phyloP scores from a whole-genome alignment of 495 filamentous ascomycete genomes.

The Aspergillus saccharolyticus region DNA sequence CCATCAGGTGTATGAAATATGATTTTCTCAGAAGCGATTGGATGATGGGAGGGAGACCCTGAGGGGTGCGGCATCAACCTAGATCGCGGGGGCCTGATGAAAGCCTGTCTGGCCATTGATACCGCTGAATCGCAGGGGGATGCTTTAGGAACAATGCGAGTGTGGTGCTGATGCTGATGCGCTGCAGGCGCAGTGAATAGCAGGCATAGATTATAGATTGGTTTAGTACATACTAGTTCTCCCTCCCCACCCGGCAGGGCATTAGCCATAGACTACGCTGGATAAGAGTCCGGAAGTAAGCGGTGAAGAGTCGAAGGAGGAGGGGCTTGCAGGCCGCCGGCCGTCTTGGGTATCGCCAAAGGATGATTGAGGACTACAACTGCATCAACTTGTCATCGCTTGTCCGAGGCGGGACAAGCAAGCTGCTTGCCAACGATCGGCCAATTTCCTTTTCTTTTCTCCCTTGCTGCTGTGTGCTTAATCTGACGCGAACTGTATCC shows the following conservation, averaged over 20 bases:
- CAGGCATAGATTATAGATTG: too few species aligned
- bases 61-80: slow-evolving; percentile 5
- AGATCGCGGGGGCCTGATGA: slow-evolving; percentile 2
- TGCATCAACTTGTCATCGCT: background rate
- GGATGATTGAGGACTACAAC: background rate
- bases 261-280: slow-evolving; percentile 1
- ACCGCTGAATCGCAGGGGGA: slow-evolving; percentile 13
- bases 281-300: slow-evolving; percentile 15
- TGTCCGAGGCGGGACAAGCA: slow-evolving; percentile 3
- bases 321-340: slow-evolving; percentile 13
- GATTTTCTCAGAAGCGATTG: background rate
- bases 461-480: slow-evolving; percentile 19
- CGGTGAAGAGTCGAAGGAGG: slow-evolving; percentile 17
- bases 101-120: slow-evolving; percentile 2
- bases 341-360: slow-evolving; percentile 11
- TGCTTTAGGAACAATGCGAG: slow-evolving; percentile 6
- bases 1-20: slow-evolving; percentile 6
- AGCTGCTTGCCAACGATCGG: slow-evolving; percentile 12
- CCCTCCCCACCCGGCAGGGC: too few species aligned
- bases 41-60: slow-evolving; percentile 8
- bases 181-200: slow-evolving; percentile 9
- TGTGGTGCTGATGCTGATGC: slow-evolving; percentile 2
- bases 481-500: slow-evolving; percentile 3
- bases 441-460: slow-evolving; percentile 7
- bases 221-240: background rate